phyloP scores from a whole-genome alignment of 345 rosid genomes.

The Linum trigynum region DNA sequence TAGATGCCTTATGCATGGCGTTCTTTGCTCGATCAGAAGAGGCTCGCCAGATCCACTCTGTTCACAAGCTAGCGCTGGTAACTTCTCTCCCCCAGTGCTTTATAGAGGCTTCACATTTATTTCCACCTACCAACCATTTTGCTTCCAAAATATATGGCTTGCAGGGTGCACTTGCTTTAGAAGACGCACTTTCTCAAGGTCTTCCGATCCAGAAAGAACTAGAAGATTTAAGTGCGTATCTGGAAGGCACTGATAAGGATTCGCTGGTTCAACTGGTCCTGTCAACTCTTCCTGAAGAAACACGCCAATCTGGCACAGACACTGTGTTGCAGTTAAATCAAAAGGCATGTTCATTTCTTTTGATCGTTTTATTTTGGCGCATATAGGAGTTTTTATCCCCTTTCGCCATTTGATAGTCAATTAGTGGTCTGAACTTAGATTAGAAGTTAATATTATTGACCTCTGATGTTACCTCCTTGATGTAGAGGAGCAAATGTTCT shows the following conservation, averaged over 20 bases:
- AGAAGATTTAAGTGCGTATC: slow-evolving; percentile 43
- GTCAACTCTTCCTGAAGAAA: slow-evolving; percentile 86
- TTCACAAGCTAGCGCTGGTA: slow-evolving; percentile 94
- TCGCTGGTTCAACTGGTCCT: slow-evolving; percentile 65
- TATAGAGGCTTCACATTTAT: slow-evolving; percentile 1
- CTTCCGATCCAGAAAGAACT: slow-evolving; percentile 78
- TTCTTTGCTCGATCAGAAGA: slow-evolving; percentile 93
- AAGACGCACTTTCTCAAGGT: slow-evolving; percentile 84
- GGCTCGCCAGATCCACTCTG: slow-evolving; percentile 80
- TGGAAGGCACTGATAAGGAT: slow-evolving; percentile 64
- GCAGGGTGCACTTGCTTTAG: slow-evolving; percentile 83
- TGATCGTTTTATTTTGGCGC: neutral
- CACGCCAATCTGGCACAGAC: slow-evolving; percentile 59
- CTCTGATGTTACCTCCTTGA: no score
- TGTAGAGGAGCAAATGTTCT: no score
- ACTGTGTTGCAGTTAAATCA: slow-evolving; percentile 62
- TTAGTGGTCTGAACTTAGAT: no score
- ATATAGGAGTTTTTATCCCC: neutral
- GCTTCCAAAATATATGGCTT: slow-evolving; percentile 12
- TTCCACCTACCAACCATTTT: slow-evolving; percentile 12
- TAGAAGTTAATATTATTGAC: no score
- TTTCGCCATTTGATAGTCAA: no score
- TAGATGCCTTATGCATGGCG: slow-evolving; percentile 85
- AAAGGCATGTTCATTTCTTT: slow-evolving; percentile 38
- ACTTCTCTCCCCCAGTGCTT: slow-evolving; percentile 5